Percentiles rank a stretch among this genome's conserved stretches.
phyloP scores from a whole-genome alignment of 2,329 filamentous ascomycete genomes.

The Fusarium sp. region DNA sequence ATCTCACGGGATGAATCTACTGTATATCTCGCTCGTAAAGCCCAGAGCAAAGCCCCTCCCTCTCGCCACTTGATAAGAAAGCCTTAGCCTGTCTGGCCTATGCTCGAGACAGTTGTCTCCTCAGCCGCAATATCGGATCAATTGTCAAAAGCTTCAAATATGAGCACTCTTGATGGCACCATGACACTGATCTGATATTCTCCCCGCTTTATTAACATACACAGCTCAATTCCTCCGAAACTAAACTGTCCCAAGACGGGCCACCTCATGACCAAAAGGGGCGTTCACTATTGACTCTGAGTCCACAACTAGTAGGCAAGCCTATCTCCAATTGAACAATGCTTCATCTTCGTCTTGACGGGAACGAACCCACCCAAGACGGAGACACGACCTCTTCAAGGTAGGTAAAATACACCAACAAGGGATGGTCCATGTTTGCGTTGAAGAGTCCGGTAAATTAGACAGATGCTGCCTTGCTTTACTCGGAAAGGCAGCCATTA shows the following conservation, averaged over 20 bases:
- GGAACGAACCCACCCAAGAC: constrained; percentile 22
- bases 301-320: constrained; percentile 2
- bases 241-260: constrained; percentile 8
- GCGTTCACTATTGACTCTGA: constrained; percentile 28
- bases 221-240: constrained; percentile 21
- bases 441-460: constrained; percentile 13
- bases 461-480: constrained; percentile 2
- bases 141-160: constrained; percentile 20
- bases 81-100: constrained; percentile 6
- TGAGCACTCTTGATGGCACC: constrained; percentile 26
- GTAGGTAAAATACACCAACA: not conserved
- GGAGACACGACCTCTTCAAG: constrained; percentile 28
- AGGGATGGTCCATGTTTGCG: not conserved
- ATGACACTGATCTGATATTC: constrained; percentile 26
- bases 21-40: constrained; percentile 13
- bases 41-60: not conserved
- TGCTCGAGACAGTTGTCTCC: constrained; percentile 9
- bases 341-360: constrained; percentile 10
- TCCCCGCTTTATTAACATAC: constrained; percentile 19
- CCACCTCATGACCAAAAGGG: constrained; percentile 29
- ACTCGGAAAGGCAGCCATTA: constrained; percentile 12
- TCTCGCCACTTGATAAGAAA: constrained; percentile 6
- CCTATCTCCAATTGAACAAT: constrained; percentile 11
- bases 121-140: constrained; percentile 29
- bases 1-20: constrained; percentile 22